Base-by-base conservation (phyloP, 2,329 filamentous ascomycete genomes). In the Drechslerella dactyloides region DNA sequence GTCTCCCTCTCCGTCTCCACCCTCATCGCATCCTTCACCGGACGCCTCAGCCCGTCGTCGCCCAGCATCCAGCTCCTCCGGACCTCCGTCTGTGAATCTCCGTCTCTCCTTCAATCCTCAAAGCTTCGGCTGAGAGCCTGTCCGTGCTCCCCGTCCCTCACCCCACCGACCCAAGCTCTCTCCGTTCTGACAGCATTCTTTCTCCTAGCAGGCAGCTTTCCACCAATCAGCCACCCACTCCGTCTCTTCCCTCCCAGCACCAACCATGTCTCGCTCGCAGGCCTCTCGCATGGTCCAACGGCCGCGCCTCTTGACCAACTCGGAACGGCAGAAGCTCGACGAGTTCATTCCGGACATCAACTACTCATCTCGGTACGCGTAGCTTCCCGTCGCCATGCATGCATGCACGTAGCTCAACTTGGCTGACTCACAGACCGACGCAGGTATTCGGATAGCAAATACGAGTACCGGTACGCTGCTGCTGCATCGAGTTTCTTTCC, bases 281-380 rank as follows among this genome's bases (percentile, higher is more conserved):
- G 35, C 21, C n/a, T 33, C 53, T 19, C 55, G 33, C 19, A 33
- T 33, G 27, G 24, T 11, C 83, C 89, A 90, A 82, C 86, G 87
- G 79, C 90, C 94, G 46, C 87, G 93, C 73, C 85, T 89, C 74
- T 82, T 99, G 65, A 87, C 88, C 33, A 91, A 97, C 74, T 82
- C 84, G 17, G 94, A 99, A 84, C 87, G 90, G 75, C 87, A 89
- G 75, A 87, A 89, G 72, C 84, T 99, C 69, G 91, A 97, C 73
- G 93, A 97, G 80, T 97, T 90, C 79, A 87, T 94, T 75, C 92
- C 97, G 77, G 86, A 87, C 33, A 99, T 99, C 77, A 93, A 97
- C 81, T 99, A 99, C 82, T 97, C 93, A 58, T 86, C 90, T 74
- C 87, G 92, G 92, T 96, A 83, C 21, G 17, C 35, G 21, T 78